A percentile compares a stretch with the other conserved stretches of the same genome.
Conservation (phyloP, 1,284 basidiomycete species). For the Cryptococcus neoformans region DNA sequence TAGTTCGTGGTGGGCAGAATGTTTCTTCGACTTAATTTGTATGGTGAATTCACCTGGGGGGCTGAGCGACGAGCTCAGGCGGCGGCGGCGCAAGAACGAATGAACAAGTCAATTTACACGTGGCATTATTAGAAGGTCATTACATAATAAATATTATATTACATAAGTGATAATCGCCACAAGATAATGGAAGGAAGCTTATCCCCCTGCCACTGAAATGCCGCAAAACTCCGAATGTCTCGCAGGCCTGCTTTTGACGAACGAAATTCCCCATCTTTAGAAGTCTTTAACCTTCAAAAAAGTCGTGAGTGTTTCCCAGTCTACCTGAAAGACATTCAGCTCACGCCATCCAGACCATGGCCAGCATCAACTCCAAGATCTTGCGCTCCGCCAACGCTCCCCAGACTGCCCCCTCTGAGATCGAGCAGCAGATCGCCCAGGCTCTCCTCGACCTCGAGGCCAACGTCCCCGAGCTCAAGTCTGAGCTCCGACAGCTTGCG, state of each 20-base stretch:
- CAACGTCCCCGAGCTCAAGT: slow-evolving; percentile 97
- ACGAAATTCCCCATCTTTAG: too few relatives aligned
- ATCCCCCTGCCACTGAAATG: too few relatives aligned
- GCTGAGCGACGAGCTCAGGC: too few relatives aligned
- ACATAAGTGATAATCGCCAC: neutral
- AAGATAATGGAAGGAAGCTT: too few relatives aligned
- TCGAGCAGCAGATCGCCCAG: slow-evolving; percentile 89
- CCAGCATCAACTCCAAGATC: slow-evolving; percentile 63
- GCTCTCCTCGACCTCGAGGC: slow-evolving; percentile 96
- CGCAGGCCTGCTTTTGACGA: too few relatives aligned
- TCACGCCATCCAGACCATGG: neutral
- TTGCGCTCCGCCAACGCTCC: slow-evolving; percentile 95
- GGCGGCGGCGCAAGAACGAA: too few relatives aligned
- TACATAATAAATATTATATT: too few relatives aligned
- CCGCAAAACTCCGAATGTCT: too few relatives aligned
- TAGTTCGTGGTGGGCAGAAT: slow-evolving; percentile 2
- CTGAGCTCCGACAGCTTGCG: slow-evolving; percentile 91
- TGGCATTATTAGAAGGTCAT: too few relatives aligned
- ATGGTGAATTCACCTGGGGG: too few relatives aligned
- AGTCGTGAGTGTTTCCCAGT: neutral
- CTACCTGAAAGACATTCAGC: neutral
- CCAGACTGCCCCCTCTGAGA: slow-evolving; percentile 81
- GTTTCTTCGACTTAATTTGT: too few relatives aligned
- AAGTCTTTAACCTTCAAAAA: neutral
- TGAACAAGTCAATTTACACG: too few relatives aligned